Conservation (phyloP, 225 moss, liverwort and hornwort species). For the Takakia lepidozioides region DNA sequence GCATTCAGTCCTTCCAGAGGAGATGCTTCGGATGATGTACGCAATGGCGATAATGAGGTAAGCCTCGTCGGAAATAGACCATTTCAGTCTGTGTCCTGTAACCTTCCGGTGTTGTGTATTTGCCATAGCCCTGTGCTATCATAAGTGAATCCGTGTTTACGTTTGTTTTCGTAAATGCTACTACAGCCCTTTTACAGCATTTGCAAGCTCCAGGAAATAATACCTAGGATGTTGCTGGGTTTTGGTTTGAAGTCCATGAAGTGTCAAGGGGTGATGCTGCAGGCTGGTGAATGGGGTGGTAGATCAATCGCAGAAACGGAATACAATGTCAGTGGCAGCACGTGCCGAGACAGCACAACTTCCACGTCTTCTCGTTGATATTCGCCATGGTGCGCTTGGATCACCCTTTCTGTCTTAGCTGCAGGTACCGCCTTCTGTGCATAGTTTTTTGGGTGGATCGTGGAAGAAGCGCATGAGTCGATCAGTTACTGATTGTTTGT, state of each 20-base stretch:
- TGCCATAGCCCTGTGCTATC: too few species aligned
- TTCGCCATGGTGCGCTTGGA: constrained; percentile 73
- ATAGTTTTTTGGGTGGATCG: not conserved
- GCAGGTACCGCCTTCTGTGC: not conserved
- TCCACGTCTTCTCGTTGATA: constrained; percentile 84
- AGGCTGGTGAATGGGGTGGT: constrained; percentile 98
- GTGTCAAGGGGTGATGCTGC: constrained; percentile 3
- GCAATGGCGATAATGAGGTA: constrained; percentile 91
- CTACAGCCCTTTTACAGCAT: too few species aligned
- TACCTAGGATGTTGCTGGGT: not conserved
- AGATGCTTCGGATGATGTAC: constrained; percentile 95
- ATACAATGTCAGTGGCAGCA: constrained; percentile 65
- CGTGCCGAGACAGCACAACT: constrained; percentile 72
- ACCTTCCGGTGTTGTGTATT: too few species aligned
- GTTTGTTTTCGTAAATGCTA: too few species aligned
- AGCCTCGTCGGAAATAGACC: too few species aligned
- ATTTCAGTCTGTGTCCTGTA: too few species aligned
- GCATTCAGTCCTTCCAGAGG: constrained; percentile 45
- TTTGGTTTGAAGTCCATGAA: not conserved
- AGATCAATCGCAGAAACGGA: constrained; percentile 72
- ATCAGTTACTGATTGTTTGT: too few species aligned
- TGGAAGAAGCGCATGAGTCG: too few species aligned
- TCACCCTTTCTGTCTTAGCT: not conserved
- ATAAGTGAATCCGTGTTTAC: too few species aligned
- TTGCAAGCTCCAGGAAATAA: too few species aligned